These are phyloP conservation scores for Tuber microsphaerosporum DNA, from an alignment of 495 filamentous ascomycete genomes.

Conservation along the genomic window DNA sequence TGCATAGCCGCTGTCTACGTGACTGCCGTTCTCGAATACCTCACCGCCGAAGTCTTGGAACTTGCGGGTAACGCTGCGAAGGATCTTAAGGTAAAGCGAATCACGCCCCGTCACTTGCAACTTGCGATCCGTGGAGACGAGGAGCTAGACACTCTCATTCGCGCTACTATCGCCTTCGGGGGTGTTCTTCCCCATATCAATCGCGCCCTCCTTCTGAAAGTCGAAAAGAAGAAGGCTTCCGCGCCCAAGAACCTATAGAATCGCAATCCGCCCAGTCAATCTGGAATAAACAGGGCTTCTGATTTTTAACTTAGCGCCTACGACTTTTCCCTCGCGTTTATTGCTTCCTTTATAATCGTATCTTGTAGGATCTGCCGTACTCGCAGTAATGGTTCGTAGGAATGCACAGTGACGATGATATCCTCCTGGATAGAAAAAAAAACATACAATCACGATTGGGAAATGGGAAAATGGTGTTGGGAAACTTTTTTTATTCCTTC, in stretches of 20 bases:
- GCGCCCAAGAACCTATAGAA: slow-evolving; percentile 34
- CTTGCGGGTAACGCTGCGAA: slow-evolving; percentile 97
- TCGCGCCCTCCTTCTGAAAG: slow-evolving; percentile 91
- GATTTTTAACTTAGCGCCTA: neutral
- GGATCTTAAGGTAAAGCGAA: slow-evolving; percentile 99
- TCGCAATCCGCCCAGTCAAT: slow-evolving; percentile 17
- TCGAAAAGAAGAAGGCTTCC: slow-evolving; percentile 96
- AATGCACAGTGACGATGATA: slow-evolving; percentile 26
- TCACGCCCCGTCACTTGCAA: slow-evolving; percentile 95
- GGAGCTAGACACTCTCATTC: slow-evolving; percentile 93
- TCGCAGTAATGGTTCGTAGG: slow-evolving; percentile 3
- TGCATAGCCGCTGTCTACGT: slow-evolving; percentile 81
- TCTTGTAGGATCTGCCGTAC: neutral
- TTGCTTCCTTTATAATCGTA: neutral
- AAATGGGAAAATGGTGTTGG: slow-evolving; percentile 31
- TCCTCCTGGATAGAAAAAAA: slow-evolving; percentile 32
- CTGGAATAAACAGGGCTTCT: slow-evolving; percentile 7
- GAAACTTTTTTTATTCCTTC: slow-evolving; percentile 19
- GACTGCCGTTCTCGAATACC: slow-evolving; percentile 94
- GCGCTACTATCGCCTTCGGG: slow-evolving; percentile 95
- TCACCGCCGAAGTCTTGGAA: slow-evolving; percentile 97
- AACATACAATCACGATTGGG: slow-evolving; percentile 17
- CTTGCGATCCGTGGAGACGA: slow-evolving; percentile 98
- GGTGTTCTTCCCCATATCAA: slow-evolving; percentile 99
- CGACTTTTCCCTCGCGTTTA: slow-evolving; percentile 1